phyloP scores from a whole-genome alignment of 352 stramenopile genomes.

The Globisporangium takayamanum region DNA sequence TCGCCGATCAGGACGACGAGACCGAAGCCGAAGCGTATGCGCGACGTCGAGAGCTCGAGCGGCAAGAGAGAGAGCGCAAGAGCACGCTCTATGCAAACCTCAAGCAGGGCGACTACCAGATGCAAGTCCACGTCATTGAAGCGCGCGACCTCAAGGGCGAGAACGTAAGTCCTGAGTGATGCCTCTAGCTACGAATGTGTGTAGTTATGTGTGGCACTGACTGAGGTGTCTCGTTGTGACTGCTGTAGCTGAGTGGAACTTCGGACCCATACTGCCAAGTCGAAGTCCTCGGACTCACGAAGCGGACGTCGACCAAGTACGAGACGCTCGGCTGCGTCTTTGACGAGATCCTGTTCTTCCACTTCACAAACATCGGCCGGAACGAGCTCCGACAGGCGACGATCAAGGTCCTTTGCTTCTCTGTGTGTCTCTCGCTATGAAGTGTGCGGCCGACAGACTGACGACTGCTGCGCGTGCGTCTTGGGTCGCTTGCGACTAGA shows the following conservation, averaged over 20 bases:
- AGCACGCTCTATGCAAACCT: constrained; percentile 42
- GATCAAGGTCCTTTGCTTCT: constrained; percentile 38
- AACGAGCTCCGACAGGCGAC: constrained; percentile 59
- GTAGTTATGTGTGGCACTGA: background rate
- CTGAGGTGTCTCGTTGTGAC: background rate
- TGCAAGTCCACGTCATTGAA: constrained; percentile 86
- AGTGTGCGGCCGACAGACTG: background rate
- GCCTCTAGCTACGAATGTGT: background rate
- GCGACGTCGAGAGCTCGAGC: constrained; percentile 34
- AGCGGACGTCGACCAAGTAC: constrained; percentile 78
- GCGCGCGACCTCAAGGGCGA: constrained; percentile 84
- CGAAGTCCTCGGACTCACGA: constrained; percentile 56
- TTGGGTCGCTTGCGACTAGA: constrained; percentile 18
- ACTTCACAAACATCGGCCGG: constrained; percentile 77
- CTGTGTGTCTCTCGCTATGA: background rate
- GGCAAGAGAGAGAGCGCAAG: constrained; percentile 42
- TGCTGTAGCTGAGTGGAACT: constrained; percentile 66
- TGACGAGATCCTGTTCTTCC: constrained; percentile 89
- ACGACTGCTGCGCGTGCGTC: background rate
- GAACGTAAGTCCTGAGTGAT: constrained; percentile 34
- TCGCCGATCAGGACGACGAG: constrained; percentile 67
- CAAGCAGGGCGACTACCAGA: constrained; percentile 73
- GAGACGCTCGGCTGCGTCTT: constrained; percentile 84
- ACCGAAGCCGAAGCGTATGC: constrained; percentile 54
- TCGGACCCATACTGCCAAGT: constrained; percentile 87